A percentile compares a stretch with the other conserved stretches of the same genome.
phyloP scores from a whole-genome alignment of 495 filamentous ascomycete genomes.

The Daldinia decipiens region DNA sequence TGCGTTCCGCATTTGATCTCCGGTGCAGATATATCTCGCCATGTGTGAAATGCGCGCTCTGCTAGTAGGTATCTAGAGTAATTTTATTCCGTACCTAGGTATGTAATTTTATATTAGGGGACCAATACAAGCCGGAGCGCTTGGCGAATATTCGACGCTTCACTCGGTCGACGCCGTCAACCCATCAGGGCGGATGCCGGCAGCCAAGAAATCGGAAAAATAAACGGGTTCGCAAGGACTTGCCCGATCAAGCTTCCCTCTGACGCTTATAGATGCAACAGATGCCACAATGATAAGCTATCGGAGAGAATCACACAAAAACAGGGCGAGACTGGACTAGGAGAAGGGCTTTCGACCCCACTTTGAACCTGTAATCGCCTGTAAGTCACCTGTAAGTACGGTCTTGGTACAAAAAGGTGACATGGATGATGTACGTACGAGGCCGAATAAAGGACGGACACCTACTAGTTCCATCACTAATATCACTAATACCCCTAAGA shows the following conservation, averaged over 20 bases:
- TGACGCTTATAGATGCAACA: slow-evolving; percentile 40
- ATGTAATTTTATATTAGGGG: slow-evolving; percentile 14
- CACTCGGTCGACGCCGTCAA: slow-evolving; percentile 23
- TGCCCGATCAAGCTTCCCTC: slow-evolving; percentile 39
- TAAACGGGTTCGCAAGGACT: slow-evolving; percentile 46
- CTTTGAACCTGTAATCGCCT: slow-evolving; percentile 8
- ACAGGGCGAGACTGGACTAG: slow-evolving; percentile 18
- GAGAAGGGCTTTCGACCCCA: slow-evolving; percentile 23
- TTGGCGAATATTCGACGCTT: slow-evolving; percentile 11
- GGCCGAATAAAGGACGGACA: slow-evolving; percentile 31
- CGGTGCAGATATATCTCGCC: slow-evolving; percentile 39
- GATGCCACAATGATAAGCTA: slow-evolving; percentile 42
- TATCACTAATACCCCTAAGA: slow-evolving; percentile 1
- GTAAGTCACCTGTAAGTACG: background rate
- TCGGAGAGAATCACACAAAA: slow-evolving; percentile 22
- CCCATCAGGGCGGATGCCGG: slow-evolving; percentile 37
- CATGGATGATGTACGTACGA: slow-evolving; percentile 24
- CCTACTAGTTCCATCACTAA: slow-evolving; percentile 6
- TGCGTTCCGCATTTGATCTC: slow-evolving; percentile 42
- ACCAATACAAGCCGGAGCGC: slow-evolving; percentile 15
- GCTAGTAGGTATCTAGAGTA: background rate
- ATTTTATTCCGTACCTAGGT: no score
- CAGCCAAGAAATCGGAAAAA: slow-evolving; percentile 29
- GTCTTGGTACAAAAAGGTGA: slow-evolving; percentile 14
- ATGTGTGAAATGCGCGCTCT: slow-evolving; percentile 26